Evolutionary conservation across 345 rosid species (phyloP).

Genomic region (Anacardium occidentale): DNA sequence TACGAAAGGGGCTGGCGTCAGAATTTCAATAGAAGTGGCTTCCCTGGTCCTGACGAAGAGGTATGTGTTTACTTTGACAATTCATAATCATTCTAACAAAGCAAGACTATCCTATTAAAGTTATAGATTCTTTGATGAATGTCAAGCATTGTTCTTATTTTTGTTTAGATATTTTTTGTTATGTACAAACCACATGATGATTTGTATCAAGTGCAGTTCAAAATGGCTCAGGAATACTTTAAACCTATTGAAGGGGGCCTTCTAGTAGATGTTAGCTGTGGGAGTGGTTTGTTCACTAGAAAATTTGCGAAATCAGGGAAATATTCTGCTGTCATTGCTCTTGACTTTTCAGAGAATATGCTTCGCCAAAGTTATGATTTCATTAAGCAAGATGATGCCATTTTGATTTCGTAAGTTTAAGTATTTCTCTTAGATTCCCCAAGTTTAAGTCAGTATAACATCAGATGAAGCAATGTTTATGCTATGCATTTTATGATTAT

Average conservation of each 20-base stretch:
- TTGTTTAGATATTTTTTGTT: conserved; percentile 4
- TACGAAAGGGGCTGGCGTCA: conserved; percentile 99
- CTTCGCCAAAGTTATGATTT: conserved; percentile 87
- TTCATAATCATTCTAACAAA: too few species aligned
- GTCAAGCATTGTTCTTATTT: neutral
- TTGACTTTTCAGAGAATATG: conserved; percentile 96
- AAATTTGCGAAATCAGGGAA: conserved; percentile 73
- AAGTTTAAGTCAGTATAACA: neutral
- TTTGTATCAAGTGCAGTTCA: conserved; percentile 55
- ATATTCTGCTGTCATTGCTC: conserved; percentile 83
- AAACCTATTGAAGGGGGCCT: conserved; percentile 73
- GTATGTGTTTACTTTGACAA: conserved; percentile 29
- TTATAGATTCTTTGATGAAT: neutral
- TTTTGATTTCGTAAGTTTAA: conserved; percentile 40
- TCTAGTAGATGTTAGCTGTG: conserved; percentile 92
- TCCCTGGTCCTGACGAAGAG: conserved; percentile 98
- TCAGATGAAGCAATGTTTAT: neutral
- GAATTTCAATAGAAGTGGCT: conserved; percentile 69
- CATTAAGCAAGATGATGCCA: conserved; percentile 56
- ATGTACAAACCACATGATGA: neutral
- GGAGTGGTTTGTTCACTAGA: conserved; percentile 91
- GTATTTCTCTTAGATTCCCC: neutral
- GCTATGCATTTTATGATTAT: neutral
- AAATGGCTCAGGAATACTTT: conserved; percentile 90
- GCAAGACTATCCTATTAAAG: too few species aligned